Base-by-base conservation (phyloP, 768 basidiomycete species). In the Lactarius vividus region DNA sequence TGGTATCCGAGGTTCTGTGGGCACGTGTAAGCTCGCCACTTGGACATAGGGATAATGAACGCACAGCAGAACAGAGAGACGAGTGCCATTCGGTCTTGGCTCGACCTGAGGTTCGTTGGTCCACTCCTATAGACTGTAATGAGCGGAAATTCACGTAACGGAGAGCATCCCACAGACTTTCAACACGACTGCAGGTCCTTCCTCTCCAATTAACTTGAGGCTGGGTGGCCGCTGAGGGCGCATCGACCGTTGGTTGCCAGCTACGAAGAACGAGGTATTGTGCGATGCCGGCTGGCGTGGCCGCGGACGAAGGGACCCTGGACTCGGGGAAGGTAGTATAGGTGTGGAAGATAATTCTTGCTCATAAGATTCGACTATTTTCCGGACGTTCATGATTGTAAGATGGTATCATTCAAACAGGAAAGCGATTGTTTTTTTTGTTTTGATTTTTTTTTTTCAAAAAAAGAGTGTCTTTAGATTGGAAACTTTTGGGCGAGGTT, bases 351-450 rank as follows among this genome's bases (percentile, higher is more conserved):
- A 15, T 6, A 10, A 42, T 18, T 59, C 66, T 39, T 59, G 57
- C 52, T 67, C 66, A 33, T 59, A 67, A 46, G 66, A 67, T 39
- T 67, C 33, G 20, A 67, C 44, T 8, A 63, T 29, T 31, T 59
- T 67, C 46, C 66, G 52, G 29, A 67, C 66, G 52, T 63, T 67
- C 66, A 67, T 66, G 16, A 31, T 20, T 33, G 33, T 31, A 42
- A 28, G 37, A n/a, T 64, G 55, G 64, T 57, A 61, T 52, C 56
- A 57, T 65, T 26, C 56, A 42, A n/a, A 40, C 3, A 40, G 31
- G 46, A 53, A 61, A 52, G 35, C 13, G 29, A 31, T 31, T 35
- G 10, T n/a, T 42, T 31, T 35, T 42, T n/a, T n/a, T n/a, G n/a
- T n/a, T n/a, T 37, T 26, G 35, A 4, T 37, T 37, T 37, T 23